A percentile compares a stretch with the other conserved stretches of the same genome.
Evolutionary conservation across 2,329 filamentous ascomycete genomes (phyloP).

Genomic region (Metarhizium robertsii): DNA sequence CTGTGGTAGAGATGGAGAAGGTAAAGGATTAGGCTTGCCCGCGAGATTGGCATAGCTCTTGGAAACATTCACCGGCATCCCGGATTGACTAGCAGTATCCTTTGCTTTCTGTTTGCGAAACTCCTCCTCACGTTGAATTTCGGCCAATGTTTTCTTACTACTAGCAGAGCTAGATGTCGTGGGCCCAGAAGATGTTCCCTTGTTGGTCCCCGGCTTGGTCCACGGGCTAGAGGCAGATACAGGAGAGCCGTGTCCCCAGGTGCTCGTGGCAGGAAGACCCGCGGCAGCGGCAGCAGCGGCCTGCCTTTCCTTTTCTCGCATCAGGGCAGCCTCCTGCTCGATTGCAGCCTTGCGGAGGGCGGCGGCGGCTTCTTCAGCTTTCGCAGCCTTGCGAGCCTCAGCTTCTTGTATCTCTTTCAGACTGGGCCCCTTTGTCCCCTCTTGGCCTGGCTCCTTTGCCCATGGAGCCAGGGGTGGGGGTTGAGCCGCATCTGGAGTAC

Average conservation of each 20-base stretch:
- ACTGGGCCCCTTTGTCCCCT: constrained; percentile 73
- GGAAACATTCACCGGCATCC: constrained; percentile 41
- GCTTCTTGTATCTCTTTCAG: constrained; percentile 95
- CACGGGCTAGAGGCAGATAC: constrained; percentile 57
- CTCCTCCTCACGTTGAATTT: constrained; percentile 96
- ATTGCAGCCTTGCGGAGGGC: constrained; percentile 67
- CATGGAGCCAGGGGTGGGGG: constrained; percentile 80
- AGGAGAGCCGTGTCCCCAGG: constrained; percentile 76
- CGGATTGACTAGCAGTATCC: constrained; percentile 38
- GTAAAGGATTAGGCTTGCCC: constrained; percentile 50
- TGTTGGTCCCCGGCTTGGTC: constrained; percentile 51
- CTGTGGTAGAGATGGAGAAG: constrained; percentile 19
- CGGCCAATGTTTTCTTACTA: constrained; percentile 82
- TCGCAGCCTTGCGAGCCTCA: constrained; percentile 85
- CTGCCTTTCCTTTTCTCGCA: constrained; percentile 48
- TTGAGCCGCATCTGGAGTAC: constrained; percentile 56
- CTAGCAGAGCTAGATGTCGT: constrained; percentile 15
- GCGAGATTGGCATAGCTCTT: constrained; percentile 96
- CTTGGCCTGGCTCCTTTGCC: constrained; percentile 73
- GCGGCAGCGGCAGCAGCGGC: constrained; percentile 49
- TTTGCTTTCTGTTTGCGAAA: constrained; percentile 61
- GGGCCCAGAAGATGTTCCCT: constrained; percentile 21
- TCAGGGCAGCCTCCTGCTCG: constrained; percentile 64
- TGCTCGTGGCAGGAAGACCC: constrained; percentile 78
- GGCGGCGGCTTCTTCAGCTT: constrained; percentile 72